These are phyloP conservation scores for Lipomyces orientalis DNA, from an alignment of 805 yeast species.

Conservation along the genomic window DNA sequence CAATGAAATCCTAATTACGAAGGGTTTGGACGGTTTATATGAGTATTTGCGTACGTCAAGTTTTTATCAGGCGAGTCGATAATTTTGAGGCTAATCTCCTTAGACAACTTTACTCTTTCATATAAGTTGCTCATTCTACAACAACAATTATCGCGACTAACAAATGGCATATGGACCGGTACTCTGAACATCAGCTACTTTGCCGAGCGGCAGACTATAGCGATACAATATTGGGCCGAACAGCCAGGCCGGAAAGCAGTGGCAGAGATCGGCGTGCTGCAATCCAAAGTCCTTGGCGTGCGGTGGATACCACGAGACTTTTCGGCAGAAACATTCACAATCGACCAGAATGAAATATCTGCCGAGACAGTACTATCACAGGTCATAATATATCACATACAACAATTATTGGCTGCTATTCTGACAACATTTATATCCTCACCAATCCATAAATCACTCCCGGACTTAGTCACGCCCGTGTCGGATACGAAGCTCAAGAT, in stretches of 20 bases:
- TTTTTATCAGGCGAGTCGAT: not conserved
- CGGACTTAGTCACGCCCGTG: slow-evolving; percentile 25
- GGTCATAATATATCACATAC: slow-evolving; percentile 30
- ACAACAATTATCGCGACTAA: slow-evolving; percentile 59
- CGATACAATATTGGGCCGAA: slow-evolving; percentile 67
- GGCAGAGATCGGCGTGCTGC: slow-evolving; percentile 63
- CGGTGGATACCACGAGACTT: slow-evolving; percentile 30
- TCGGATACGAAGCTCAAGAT: slow-evolving; percentile 30
- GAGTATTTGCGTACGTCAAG: slow-evolving; percentile 46
- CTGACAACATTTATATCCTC: slow-evolving; percentile 17
- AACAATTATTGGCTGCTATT: slow-evolving; percentile 27
- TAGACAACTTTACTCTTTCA: slow-evolving; percentile 33
- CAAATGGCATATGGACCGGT: slow-evolving; percentile 62
- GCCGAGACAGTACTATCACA: slow-evolving; percentile 33
- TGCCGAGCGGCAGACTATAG: slow-evolving; percentile 59
- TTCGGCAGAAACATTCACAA: slow-evolving; percentile 20
- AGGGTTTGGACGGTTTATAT: slow-evolving; percentile 60
- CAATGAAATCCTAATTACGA: slow-evolving; percentile 56
- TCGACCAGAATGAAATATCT: slow-evolving; percentile 28
- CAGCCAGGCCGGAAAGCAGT: slow-evolving; percentile 52
- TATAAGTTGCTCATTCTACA: slow-evolving; percentile 55
- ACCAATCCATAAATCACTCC: slow-evolving; percentile 18
- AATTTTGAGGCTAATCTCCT: not conserved
- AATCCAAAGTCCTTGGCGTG: slow-evolving; percentile 31
- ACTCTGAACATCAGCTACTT: slow-evolving; percentile 63